Evolutionary conservation across 2,329 filamentous ascomycete species (phyloP).

Genomic region (Didymella lethalis): DNA sequence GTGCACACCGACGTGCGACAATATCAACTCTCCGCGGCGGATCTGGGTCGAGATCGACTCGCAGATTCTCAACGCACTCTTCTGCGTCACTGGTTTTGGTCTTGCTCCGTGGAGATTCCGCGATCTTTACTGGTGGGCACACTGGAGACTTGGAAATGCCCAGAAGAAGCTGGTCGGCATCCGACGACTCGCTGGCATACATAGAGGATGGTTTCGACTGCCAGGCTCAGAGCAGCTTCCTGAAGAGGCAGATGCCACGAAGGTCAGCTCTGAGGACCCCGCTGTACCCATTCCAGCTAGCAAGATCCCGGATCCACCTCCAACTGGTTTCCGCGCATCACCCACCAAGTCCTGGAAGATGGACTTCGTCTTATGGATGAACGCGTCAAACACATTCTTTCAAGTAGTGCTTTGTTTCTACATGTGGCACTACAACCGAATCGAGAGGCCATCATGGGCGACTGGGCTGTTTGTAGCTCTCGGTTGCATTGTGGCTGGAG

Average conservation of each 20-base stretch:
- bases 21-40: conserved; percentile 77
- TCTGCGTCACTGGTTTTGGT: conserved; percentile 87
- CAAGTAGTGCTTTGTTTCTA: conserved; percentile 76
- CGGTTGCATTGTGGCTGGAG: conserved; percentile 72
- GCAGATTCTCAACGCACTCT: conserved; percentile 82
- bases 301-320: conserved; percentile 70
- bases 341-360: conserved; percentile 77
- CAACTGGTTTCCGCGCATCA: conserved; percentile 75
- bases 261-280: conserved; percentile 49
- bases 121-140: conserved; percentile 70
- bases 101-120: conserved; percentile 84
- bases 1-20: conserved; percentile 74
- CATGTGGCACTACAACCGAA: conserved; percentile 83
- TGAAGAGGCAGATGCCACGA: conserved; percentile 33
- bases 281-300: conserved; percentile 69
- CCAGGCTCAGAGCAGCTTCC: conserved; percentile 66
- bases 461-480: conserved; percentile 81
- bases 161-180: conserved; percentile 60
- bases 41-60: conserved; percentile 87
- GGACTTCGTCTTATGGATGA: conserved; percentile 80
- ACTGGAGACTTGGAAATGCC: conserved; percentile 63
- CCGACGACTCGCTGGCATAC: conserved; percentile 74
- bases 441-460: conserved; percentile 77
- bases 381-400: conserved; percentile 79
- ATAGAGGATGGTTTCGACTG: conserved; percentile 78